Percentiles rank a stretch among this genome's conserved stretches.
Conservation (phyloP, 1,139 yeast species). For the Blastobotrys malaysiensis region DNA sequence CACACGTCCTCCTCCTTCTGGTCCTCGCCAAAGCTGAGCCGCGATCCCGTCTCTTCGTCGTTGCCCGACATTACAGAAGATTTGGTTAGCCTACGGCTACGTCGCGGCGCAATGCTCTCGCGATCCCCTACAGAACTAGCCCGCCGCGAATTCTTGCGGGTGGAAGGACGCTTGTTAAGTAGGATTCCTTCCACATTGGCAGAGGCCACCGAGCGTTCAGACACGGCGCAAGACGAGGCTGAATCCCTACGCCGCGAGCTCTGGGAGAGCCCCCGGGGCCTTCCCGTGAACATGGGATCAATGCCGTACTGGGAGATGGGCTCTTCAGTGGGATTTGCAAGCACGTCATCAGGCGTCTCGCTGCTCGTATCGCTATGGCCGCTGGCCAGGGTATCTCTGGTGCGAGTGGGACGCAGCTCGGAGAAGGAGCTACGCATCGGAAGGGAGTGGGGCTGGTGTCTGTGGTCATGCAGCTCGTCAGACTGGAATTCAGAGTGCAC, state of each 20-base stretch:
- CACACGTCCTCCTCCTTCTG: conserved; percentile 93
- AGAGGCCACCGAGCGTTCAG: conserved; percentile 20
- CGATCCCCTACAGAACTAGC: conserved; percentile 3
- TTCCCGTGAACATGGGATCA: conserved; percentile 8
- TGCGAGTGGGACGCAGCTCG: conserved; percentile 1
- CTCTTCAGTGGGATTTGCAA: conserved; percentile 7
- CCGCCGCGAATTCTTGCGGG: conserved; percentile 3
- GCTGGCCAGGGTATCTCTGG: not conserved
- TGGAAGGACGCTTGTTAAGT: conserved; percentile 9
- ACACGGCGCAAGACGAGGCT: conserved; percentile 23
- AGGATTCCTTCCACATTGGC: conserved; percentile 16
- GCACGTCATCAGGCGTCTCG: conserved; percentile 1
- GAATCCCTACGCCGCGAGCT: not conserved
- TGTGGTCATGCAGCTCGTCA: conserved; percentile 29
- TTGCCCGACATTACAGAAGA: conserved; percentile 17
- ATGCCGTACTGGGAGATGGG: conserved; percentile 8
- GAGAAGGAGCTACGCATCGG: conserved; percentile 23
- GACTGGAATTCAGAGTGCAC: conserved; percentile 11
- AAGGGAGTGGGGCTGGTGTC: conserved; percentile 30
- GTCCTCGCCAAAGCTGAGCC: conserved; percentile 25
- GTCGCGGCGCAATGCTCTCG: conserved; percentile 6
- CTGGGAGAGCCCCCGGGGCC: not conserved
- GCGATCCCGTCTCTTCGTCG: conserved; percentile 24
- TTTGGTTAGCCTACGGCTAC: conserved; percentile 21
- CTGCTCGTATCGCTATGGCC: not conserved